A percentile compares a stretch with the other conserved stretches of the same genome.
These are phyloP conservation scores for Moesziomyces sp. DNA, from an alignment of 1,284 basidiomycete genomes.

Conservation along the genomic window DNA sequence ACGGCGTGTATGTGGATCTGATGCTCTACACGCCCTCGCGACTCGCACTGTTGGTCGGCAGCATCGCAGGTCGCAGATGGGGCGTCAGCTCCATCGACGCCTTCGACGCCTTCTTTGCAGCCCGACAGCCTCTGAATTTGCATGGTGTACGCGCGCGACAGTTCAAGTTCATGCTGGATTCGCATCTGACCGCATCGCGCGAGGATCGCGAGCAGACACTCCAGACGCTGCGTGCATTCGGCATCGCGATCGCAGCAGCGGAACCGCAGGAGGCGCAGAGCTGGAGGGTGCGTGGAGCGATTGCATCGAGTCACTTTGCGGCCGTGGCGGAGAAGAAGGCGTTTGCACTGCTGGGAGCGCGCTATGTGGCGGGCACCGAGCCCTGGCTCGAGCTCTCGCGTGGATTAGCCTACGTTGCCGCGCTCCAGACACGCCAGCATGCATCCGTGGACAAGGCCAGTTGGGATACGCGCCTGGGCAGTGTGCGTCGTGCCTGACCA, in stretches of 20 bases:
- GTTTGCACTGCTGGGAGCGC: conserved; percentile 33
- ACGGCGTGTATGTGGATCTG: conserved; percentile 73
- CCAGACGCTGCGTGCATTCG: conserved; percentile 68
- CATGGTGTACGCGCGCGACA: conserved; percentile 5
- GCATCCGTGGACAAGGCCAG: not conserved
- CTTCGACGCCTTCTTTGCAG: conserved; percentile 68
- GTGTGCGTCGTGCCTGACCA: conserved; percentile 15
- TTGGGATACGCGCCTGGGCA: conserved; percentile 32
- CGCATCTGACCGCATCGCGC: not conserved
- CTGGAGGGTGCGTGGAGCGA: conserved; percentile 6
- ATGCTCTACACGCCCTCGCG: conserved; percentile 70
- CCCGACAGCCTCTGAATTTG: not conserved
- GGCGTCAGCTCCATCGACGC: conserved; percentile 68
- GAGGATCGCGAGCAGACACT: conserved; percentile 67
- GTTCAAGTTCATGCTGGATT: conserved; percentile 39
- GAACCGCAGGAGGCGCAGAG: not conserved
- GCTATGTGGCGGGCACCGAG: conserved; percentile 48
- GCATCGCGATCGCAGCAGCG: conserved; percentile 68
- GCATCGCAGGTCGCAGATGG: conserved; percentile 64
- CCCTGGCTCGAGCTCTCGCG: conserved; percentile 46
- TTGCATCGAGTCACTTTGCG: conserved; percentile 12
- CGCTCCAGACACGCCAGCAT: not conserved
- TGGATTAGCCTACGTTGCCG: conserved; percentile 16
- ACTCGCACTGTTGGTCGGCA: conserved; percentile 70
- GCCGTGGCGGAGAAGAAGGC: conserved; percentile 30